Base-by-base conservation (phyloP, 2,329 filamentous ascomycete species). In the Aspergillus nomiae region DNA sequence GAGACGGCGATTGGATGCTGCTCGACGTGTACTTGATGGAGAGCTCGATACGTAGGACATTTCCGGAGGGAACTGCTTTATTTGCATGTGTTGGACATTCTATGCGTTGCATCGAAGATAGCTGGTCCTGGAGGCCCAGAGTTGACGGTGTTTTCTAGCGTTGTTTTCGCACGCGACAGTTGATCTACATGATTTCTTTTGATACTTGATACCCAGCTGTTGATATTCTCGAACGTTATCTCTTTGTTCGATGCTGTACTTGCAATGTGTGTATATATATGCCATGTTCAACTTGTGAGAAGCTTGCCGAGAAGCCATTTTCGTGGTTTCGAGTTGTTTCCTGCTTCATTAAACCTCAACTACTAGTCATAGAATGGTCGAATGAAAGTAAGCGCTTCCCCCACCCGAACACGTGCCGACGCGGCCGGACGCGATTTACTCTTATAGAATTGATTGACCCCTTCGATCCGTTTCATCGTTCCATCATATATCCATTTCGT, bases 1-100 rank as follows among this genome's bases (percentile, higher is more conserved):
- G 76, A 83, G 92, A 63, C 82, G 90, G 66, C 84, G 90, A 68
- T 84, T 97, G 57, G 92, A 96, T 68, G 86, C 88, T 58, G 93
- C 92, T 6, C 87, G 89, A 63, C 84, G 86, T 58, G 85, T 92
- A 4, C 81, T 96, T 34, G 91, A 94, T 68, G 92, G 91, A 6
- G 80, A 88, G 63, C 84, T 89, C 43, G 69, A 71, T 58, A 62
- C 67, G 30, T 68, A 62, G 63, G 54, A 53, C 26, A 51, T 38
- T 45, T 41, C n/a, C 26, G 5, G 54, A n/a, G 43, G 30, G 32
- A 56, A 41, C 34, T 56, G 34, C 46, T 54, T 28, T 63, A 12
- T 60, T 61, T 32, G 53, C 28, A 36, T 45, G n/a, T 28, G 11
- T 54, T 50, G 50, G 34, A 24, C 26, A 48, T 48, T 26, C 12